Conservation (phyloP, 257 asterid genomes). For the Salvia rosmarinus region DNA sequence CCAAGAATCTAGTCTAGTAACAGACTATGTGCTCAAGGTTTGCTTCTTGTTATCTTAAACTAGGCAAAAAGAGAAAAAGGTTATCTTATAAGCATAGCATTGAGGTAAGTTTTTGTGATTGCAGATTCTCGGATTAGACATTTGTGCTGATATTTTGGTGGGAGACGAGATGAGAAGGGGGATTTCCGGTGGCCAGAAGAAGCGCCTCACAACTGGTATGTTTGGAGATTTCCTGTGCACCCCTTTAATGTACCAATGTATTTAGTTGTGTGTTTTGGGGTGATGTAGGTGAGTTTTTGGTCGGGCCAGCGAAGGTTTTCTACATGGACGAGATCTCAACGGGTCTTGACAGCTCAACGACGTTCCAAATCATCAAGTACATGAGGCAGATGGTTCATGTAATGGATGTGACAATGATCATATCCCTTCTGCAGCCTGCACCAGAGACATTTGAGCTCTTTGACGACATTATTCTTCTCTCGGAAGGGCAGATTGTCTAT, state of each 20-base stretch:
- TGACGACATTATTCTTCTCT: slow-evolving; percentile 78
- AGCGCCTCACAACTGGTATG: slow-evolving; percentile 87
- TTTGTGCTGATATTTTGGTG: slow-evolving; percentile 84
- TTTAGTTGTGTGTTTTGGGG: neutral
- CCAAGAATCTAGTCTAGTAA: slow-evolving; percentile 84
- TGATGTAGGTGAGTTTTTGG: slow-evolving; percentile 89
- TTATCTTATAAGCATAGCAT: neutral
- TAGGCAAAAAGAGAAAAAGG: neutral
- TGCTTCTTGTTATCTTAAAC: slow-evolving; percentile 27
- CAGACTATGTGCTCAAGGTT: slow-evolving; percentile 91
- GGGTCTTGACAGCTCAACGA: slow-evolving; percentile 95
- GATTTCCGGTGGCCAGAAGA: slow-evolving; percentile 97
- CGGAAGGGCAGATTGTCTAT: slow-evolving; percentile 78
- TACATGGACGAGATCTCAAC: slow-evolving; percentile 99
- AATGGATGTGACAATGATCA: slow-evolving; percentile 86
- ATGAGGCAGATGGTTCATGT: slow-evolving; percentile 96
- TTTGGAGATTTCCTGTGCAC: neutral
- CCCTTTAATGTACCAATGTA: neutral
- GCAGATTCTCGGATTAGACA: slow-evolving; percentile 93
- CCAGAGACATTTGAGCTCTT: slow-evolving; percentile 92
- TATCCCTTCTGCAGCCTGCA: slow-evolving; percentile 95
- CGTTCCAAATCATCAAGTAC: slow-evolving; percentile 77
- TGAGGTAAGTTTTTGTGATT: slow-evolving; percentile 14
- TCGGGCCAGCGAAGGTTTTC: slow-evolving; percentile 93
- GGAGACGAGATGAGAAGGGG: slow-evolving; percentile 96